Conservation (phyloP, 257 asterid genomes). For the Solanum commersonii region DNA sequence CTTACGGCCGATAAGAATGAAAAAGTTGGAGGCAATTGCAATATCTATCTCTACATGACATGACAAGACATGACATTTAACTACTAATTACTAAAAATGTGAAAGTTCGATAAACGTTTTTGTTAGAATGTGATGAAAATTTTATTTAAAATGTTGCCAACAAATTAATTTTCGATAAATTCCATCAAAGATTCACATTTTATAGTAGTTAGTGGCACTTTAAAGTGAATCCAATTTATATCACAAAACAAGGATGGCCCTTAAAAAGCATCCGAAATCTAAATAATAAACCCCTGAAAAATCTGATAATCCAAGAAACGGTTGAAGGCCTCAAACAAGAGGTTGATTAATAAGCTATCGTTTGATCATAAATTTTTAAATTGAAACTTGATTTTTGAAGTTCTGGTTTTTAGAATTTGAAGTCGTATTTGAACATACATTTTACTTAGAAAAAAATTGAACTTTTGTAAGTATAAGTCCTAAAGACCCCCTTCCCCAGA, state of each 20-base stretch:
- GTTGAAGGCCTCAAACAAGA: neutral
- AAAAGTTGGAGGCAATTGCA: neutral
- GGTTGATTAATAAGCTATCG: neutral
- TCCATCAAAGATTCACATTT: neutral
- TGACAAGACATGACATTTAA: neutral
- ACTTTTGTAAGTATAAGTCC: neutral
- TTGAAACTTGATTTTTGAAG: too few relatives aligned
- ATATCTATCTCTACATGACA: neutral
- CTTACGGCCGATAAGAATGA: neutral
- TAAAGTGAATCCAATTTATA: neutral
- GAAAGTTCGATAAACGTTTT: neutral
- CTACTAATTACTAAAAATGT: neutral
- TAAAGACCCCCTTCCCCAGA: too few relatives aligned
- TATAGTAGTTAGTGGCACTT: neutral
- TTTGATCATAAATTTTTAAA: neutral
- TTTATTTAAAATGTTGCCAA: neutral
- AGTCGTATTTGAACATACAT: neutral
- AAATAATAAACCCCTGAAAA: neutral
- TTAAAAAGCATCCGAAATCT: neutral
- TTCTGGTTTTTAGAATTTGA: too few relatives aligned
- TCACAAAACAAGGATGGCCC: neutral
- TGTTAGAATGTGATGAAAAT: neutral
- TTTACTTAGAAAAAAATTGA: neutral
- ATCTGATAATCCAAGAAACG: neutral
- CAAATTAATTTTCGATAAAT: neutral